phyloP scores from a whole-genome alignment of 306 rosid species.

The Prunus mongolica region DNA sequence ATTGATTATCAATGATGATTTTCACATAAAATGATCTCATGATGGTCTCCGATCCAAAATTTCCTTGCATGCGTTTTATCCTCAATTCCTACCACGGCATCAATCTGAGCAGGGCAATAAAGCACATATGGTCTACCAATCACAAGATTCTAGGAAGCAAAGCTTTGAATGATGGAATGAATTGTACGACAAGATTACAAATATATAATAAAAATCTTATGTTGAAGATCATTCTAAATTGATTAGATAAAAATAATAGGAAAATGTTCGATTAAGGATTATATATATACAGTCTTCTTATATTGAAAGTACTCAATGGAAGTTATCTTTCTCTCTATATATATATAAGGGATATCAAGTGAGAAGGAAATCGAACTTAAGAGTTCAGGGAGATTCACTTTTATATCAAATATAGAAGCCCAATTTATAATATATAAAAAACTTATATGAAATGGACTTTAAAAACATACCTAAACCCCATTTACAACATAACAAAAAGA shows the following conservation, averaged over 20 bases:
- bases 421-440: too few relatives aligned
- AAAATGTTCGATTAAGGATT: too few relatives aligned
- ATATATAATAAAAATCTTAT: too few relatives aligned
- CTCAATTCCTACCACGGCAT: neutral
- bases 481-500: too few relatives aligned
- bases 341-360: too few relatives aligned
- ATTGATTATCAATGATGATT: neutral
- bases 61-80: neutral
- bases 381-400: too few relatives aligned
- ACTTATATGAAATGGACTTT: too few relatives aligned
- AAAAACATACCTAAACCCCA: rapidly evolving
- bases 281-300: too few relatives aligned
- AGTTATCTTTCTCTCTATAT: too few relatives aligned
- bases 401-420: too few relatives aligned
- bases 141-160: neutral
- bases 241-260: neutral
- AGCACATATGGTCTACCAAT: neutral
- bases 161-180: neutral
- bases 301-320: too few relatives aligned
- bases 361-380: too few relatives aligned
- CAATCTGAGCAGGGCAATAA: neutral
- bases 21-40: neutral
- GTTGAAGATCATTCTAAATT: neutral
- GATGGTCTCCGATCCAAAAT: neutral
- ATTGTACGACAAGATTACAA: neutral